Evolutionary conservation across 148 eudicot genomes (phyloP).

Genomic region (Agrostemma githago): DNA sequence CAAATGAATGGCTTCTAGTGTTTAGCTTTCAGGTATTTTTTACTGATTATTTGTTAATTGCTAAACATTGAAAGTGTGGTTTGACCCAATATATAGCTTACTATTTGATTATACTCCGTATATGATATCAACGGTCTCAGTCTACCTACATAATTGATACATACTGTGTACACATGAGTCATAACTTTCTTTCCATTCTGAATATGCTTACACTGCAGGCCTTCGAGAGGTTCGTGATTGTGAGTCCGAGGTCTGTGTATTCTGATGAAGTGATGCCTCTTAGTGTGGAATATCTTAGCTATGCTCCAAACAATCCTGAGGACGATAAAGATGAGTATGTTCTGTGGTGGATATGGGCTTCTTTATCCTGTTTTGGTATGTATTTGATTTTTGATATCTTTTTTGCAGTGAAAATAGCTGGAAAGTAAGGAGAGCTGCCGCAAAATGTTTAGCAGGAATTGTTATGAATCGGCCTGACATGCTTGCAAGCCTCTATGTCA

Average conservation of each 20-base stretch:
- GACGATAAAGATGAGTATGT: slow-evolving; percentile 97
- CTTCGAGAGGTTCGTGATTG: slow-evolving; percentile 80
- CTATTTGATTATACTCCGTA: too few species aligned
- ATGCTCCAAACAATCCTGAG: slow-evolving; percentile 80
- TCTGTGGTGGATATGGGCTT: slow-evolving; percentile 9
- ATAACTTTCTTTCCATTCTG: background rate
- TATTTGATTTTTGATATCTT: slow-evolving; percentile 4
- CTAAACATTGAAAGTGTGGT: background rate
- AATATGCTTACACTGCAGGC: slow-evolving; percentile 52
- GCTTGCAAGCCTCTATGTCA: slow-evolving; percentile 70
- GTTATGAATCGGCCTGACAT: slow-evolving; percentile 97
- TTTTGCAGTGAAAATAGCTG: slow-evolving; percentile 92
- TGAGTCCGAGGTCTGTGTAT: slow-evolving; percentile 80
- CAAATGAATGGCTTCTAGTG: slow-evolving; percentile 96
- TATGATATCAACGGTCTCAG: too few species aligned
- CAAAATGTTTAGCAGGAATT: slow-evolving; percentile 87
- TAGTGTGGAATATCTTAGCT: slow-evolving; percentile 79
- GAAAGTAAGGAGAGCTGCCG: slow-evolving; percentile 98
- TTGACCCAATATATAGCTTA: too few species aligned
- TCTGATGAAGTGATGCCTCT: slow-evolving; percentile 77
- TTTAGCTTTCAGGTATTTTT: slow-evolving; percentile 81
- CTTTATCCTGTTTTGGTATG: background rate
- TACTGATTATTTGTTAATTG: background rate
- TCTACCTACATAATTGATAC: too few species aligned
- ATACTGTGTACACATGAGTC: too few species aligned